Evolutionary conservation across 306 rosid genomes (phyloP), one percentile per base, ranked within the genome.

Genomic region (Prosopis cineraria): DNA sequence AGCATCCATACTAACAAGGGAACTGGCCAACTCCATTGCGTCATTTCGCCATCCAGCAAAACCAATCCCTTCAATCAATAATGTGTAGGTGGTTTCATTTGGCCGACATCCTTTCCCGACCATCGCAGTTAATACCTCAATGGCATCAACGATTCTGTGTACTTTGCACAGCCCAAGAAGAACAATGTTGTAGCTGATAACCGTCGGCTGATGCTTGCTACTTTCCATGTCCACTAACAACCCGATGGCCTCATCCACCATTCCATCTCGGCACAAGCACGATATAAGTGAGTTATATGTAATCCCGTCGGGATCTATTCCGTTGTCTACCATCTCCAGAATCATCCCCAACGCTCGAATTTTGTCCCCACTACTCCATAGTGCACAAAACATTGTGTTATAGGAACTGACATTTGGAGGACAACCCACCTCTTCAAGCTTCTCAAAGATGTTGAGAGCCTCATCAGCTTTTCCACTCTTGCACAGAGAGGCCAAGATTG

Each of bases 361-460:
- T 80, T 87, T 89, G 44, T 92, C 89, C 2, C 97, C 96, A 36
- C 81, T 80, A 20, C 82, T 86, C 97, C 98, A 95, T 36, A 92
- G 79, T 3, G 95, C 95, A 78, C 92, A 78, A 78, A 95, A 83
- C 88, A 92, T 75, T n/a, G 92, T 92, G 84, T 92, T 92, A 77
- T 95, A 95, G 7, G 97, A 90, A 76, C 93, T 87, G 80, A 78
- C 95, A 79, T 86, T 86, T 56, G 98, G 97, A 70, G 98, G 89
- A 66, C 95, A 92, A 30, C 93, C 97, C 41, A 90, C 85, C 73
- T 87, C 91, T 17, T 82, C 86, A 19, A 89, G 91, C 87, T 88
- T 91, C 78, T 87, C 78, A 12, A 95, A 92, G 78, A 95, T 85
- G 44, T 82, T 73, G 81, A 92, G 78, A 65, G 97, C 98, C 56